Conservation (phyloP, 83 land plant species). For the Picea abies region DNA sequence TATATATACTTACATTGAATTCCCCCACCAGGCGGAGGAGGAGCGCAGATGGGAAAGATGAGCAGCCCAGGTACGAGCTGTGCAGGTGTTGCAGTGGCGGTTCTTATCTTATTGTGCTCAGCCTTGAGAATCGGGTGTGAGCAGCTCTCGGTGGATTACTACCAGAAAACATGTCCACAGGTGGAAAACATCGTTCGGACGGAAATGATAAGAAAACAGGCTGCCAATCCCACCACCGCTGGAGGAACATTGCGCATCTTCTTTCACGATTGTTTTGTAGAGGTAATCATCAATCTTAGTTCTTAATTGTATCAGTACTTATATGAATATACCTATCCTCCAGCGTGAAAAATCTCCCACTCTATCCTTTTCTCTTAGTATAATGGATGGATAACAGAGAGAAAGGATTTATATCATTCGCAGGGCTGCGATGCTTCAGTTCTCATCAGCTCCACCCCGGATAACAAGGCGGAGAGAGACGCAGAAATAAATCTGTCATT, state of each 20-base stretch:
- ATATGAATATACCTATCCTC: too few relatives aligned
- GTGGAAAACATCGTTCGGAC: constrained; percentile 25
- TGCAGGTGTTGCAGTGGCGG: too few relatives aligned
- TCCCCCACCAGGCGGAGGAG: too few relatives aligned
- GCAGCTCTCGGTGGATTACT: constrained; percentile 25
- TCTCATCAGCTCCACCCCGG: constrained; percentile 26
- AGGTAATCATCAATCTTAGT: constrained; percentile 1
- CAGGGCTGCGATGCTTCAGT: constrained; percentile 66
- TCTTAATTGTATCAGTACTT: too few relatives aligned
- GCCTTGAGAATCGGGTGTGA: too few relatives aligned
- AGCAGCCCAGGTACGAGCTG: too few relatives aligned
- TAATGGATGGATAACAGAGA: too few relatives aligned
- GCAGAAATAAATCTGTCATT: constrained; percentile 55
- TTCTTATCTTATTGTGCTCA: too few relatives aligned
- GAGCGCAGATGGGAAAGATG: too few relatives aligned
- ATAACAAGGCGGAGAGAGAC: constrained; percentile 52
- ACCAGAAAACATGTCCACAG: constrained; percentile 39
- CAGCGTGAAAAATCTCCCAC: too few relatives aligned
- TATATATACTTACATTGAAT: too few relatives aligned
- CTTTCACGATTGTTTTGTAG: constrained; percentile 59
- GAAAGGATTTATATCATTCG: background rate
- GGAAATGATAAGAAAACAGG: constrained; percentile 31
- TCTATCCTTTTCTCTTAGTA: too few relatives aligned
- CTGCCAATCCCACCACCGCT: constrained; percentile 34
- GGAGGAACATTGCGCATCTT: constrained; percentile 53